Base-by-base conservation (phyloP, 805 yeast species). In the Blastobotrys terrestris region DNA sequence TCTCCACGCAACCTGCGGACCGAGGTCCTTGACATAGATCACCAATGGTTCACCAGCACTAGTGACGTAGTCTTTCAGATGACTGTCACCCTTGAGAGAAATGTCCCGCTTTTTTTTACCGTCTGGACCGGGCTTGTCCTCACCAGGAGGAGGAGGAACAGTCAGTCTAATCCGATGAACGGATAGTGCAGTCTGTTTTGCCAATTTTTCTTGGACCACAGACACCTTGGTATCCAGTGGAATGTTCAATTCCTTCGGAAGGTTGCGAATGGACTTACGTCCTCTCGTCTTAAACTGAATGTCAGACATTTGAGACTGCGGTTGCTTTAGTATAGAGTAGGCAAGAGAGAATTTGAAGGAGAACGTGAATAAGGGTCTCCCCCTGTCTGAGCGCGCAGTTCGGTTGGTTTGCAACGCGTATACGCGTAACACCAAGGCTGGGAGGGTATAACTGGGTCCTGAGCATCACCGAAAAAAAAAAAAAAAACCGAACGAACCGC, bases 1-100 rank as follows among this genome's bases (percentile, higher is more conserved):
- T 70, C 86, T 79, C 97, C 97, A 94, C 3, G 84, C 83, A 54
- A 94, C 80, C 70, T 94, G 99, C 0, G 91, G 90, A 18, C 99
- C 99, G 56, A 92, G 74, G 65, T 92, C 99, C 67, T 92, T 91
- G 52, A 86, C 86, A 58, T 72, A 79, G 13, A 90, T 74, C 20
- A 74, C 61, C 7, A 72, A 59, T 0, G 64, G 68, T 8, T 67
- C 71, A 19, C 71, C 69, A 13, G 49, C 53, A 3, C 52, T 44
- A 43, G 72, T 63, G 1, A 79, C 79, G 54, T 76, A 77, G n/a
- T 69, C 74, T 31, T 65, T 68, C 42, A 84, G 69, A 26, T 11
- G 7, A 15, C 78, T 67, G 42, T 71, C 71, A 20, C 69, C 62
- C 53, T 73, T 74, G 63, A 83, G 67, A 2, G 82, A 77, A 14